These are phyloP conservation scores for Sarocladiaceae sp. DNA, from an alignment of 2,329 filamentous ascomycete species.

Conservation along the genomic window DNA sequence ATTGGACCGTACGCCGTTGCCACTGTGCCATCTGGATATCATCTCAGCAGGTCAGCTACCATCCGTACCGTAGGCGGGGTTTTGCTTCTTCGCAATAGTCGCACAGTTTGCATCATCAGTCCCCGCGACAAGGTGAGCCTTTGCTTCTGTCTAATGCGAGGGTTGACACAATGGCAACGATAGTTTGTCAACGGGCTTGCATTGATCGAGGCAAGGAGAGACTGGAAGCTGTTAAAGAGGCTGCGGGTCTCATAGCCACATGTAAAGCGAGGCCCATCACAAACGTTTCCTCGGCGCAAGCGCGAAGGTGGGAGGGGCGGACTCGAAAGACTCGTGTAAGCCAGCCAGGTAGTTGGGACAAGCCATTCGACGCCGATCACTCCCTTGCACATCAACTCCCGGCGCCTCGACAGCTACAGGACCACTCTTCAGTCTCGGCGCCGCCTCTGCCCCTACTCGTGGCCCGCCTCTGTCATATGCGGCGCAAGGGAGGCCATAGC, in stretches of 20 bases:
- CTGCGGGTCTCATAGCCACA: background rate
- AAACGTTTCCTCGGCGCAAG: conserved; percentile 2
- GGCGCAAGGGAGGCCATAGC: no score
- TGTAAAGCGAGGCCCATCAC: conserved; percentile 1
- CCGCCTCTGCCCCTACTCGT: no score
- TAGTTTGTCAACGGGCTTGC: no score
- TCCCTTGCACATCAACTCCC: no score
- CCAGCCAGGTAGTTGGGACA: background rate
- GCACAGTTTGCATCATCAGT: no score
- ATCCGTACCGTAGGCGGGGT: no score
- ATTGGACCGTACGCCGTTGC: no score
- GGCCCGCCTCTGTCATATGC: no score
- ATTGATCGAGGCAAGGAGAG: background rate
- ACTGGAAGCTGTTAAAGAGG: background rate
- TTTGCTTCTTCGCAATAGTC: no score
- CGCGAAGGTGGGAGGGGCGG: background rate
- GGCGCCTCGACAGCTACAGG: background rate
- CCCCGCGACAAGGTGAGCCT: background rate
- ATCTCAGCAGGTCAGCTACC: no score
- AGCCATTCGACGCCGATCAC: background rate
- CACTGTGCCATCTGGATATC: no score
- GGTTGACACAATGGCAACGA: background rate
- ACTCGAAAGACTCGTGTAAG: background rate
- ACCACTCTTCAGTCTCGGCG: no score
- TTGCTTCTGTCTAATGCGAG: conserved; percentile 5